Conservation (phyloP, 352 stramenopile genomes). For the Blastocystis sp. region DNA sequence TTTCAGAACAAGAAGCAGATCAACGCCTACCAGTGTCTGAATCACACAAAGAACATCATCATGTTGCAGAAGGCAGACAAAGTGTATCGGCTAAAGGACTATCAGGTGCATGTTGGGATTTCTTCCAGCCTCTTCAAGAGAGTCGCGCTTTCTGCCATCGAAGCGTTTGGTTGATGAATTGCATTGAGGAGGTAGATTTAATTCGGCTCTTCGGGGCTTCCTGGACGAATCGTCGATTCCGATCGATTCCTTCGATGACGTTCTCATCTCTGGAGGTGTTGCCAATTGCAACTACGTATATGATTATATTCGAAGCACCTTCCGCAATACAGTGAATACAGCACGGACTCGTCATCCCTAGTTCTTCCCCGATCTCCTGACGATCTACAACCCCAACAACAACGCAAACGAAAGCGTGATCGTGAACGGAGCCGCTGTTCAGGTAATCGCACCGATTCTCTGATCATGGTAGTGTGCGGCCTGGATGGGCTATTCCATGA, state of each 20-base stretch:
- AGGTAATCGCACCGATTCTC: background rate
- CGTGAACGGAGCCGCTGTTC: conserved; percentile 52
- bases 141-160: background rate
- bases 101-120: background rate
- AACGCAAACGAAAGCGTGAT: conserved; percentile 48
- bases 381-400: conserved; percentile 60
- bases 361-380: conserved; percentile 64
- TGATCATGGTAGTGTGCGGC: conserved; percentile 26
- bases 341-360: background rate
- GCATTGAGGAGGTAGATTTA: background rate
- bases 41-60: conserved; percentile 22
- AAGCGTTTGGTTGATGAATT: conserved; percentile 2
- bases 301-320: conserved; percentile 52
- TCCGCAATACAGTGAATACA: conserved; percentile 15
- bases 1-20: conserved; percentile 21
- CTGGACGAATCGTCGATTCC: background rate
- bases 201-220: background rate
- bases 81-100: background rate
- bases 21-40: conserved; percentile 12
- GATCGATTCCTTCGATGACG: conserved; percentile 41
- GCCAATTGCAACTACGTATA: conserved; percentile 65
- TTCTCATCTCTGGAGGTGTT: conserved; percentile 41
- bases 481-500: conserved; percentile 20
- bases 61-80: background rate
- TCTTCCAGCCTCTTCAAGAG: background rate